These are phyloP conservation scores for Taiozyma sp. DNA, from an alignment of 1,139 yeast species.

Conservation along the genomic window DNA sequence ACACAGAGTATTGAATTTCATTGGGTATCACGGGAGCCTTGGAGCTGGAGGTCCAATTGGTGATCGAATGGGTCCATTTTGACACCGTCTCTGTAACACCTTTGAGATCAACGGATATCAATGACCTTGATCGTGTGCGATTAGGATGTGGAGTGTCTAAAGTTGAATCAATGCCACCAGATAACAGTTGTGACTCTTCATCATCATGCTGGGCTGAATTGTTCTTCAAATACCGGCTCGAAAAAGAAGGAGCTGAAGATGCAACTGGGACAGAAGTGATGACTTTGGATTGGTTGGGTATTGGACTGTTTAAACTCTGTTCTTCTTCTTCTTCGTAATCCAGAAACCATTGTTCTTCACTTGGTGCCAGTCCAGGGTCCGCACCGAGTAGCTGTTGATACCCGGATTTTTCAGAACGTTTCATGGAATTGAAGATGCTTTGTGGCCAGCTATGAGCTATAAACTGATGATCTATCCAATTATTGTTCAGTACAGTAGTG, in stretches of 20 bases:
- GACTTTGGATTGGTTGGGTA: not conserved
- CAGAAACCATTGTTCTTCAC: slow-evolving; percentile 1
- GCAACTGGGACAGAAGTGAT: not conserved
- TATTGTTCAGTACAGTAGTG: not conserved
- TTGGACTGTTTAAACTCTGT: not conserved
- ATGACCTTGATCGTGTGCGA: slow-evolving; percentile 13
- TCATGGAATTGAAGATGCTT: not conserved
- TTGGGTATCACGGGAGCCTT: slow-evolving; percentile 17
- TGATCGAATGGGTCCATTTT: slow-evolving; percentile 19
- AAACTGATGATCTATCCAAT: too few relatives aligned
- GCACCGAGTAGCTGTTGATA: not conserved
- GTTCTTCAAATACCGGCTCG: not conserved
- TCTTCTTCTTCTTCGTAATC: slow-evolving; percentile 1
- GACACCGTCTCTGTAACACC: slow-evolving; percentile 18
- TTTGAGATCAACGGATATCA: slow-evolving; percentile 18
- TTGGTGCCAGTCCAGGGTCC: not conserved
- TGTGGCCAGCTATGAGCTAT: not conserved
- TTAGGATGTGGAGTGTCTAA: not conserved
- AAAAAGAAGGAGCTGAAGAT: not conserved
- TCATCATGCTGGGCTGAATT: not conserved
- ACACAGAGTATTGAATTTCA: slow-evolving; percentile 50
- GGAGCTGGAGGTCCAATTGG: slow-evolving; percentile 16
- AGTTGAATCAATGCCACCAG: not conserved
- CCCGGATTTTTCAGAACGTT: not conserved
- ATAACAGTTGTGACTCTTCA: slow-evolving; percentile 1